Conservation (phyloP, 495 filamentous ascomycete species). For the Halenospora varia region DNA sequence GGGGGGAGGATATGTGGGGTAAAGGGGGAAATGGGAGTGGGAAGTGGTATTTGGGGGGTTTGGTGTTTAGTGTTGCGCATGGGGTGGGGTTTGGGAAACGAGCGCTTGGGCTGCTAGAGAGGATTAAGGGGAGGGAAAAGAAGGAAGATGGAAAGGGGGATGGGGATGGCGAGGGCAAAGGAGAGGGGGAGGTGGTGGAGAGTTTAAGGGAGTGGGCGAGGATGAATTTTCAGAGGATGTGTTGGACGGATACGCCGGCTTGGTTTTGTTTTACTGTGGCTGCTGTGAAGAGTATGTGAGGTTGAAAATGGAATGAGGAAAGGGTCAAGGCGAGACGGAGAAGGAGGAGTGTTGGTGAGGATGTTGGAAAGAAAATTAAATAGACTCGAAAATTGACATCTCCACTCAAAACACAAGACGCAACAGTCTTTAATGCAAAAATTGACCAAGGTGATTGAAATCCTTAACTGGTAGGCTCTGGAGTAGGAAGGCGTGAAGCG, state of each 20-base stretch:
- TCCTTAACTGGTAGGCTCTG: no score
- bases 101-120: background rate
- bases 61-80: background rate
- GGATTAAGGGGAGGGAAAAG: background rate
- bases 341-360: no score
- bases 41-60: background rate
- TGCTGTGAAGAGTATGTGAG: background rate
- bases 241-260: background rate
- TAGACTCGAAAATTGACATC: no score
- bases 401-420: no score
- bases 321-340: background rate
- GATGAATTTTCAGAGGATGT: background rate
- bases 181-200: background rate
- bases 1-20: background rate
- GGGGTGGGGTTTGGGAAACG: background rate
- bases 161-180: no score
- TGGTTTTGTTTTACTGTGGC: background rate
- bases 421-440: no score
- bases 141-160: background rate
- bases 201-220: background rate
- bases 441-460: no score
- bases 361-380: no score
- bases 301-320: background rate
- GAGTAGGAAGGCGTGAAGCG: no score
- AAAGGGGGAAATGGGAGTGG: background rate